Conservation (phyloP, 345 rosid genomes). For the Boechera stricta region DNA sequence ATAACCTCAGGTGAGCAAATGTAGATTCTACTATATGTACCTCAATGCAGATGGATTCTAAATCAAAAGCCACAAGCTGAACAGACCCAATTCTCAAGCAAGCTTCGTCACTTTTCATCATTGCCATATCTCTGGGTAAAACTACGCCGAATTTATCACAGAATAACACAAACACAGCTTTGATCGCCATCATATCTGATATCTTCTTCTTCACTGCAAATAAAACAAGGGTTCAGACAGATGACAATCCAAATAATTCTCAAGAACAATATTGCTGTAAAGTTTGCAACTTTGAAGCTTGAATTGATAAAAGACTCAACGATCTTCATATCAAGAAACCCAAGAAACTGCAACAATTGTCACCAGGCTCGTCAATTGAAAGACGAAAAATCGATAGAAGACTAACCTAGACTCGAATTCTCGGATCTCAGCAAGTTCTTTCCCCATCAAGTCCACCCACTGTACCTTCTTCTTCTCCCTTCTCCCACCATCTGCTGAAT, state of each 20-base stretch:
- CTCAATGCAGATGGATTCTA: slow-evolving; percentile 39
- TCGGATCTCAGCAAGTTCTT: slow-evolving; percentile 75
- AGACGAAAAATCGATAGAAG: not conserved
- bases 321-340: slow-evolving; percentile 2
- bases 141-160: slow-evolving; percentile 44
- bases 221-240: slow-evolving; percentile 9
- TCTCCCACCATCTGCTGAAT: slow-evolving; percentile 38
- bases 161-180: slow-evolving; percentile 62
- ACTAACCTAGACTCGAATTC: slow-evolving; percentile 75
- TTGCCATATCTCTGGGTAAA: slow-evolving; percentile 1
- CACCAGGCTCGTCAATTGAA: not conserved
- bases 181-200: slow-evolving; percentile 50
- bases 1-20: slow-evolving; percentile 27
- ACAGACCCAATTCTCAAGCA: slow-evolving; percentile 17
- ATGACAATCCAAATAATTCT: slow-evolving; percentile 1
- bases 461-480: slow-evolving; percentile 67
- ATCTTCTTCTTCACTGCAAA: slow-evolving; percentile 60
- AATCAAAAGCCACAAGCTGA: slow-evolving; percentile 22
- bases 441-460: slow-evolving; percentile 82
- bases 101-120: slow-evolving; percentile 30
- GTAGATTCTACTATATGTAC: slow-evolving; percentile 40
- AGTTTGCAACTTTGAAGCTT: slow-evolving; percentile 6
- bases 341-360: not conserved
- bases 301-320: slow-evolving; percentile 10
- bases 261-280: slow-evolving; percentile 20